phyloP scores from a whole-genome alignment of 2,329 filamentous ascomycete species.

The Monilinia vaccinii-corymbosi region DNA sequence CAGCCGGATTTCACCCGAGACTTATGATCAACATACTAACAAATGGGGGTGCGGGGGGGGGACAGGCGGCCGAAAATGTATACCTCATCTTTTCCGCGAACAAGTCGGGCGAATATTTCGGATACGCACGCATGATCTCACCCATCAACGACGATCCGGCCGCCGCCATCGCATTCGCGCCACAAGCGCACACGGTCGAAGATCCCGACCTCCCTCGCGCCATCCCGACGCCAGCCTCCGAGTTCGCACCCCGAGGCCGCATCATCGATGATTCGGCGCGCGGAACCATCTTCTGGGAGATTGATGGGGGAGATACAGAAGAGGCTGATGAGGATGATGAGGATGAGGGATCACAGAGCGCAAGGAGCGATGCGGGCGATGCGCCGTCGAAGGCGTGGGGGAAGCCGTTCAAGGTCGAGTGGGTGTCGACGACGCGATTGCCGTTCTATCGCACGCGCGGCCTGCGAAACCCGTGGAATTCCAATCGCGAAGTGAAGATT shows the following conservation, averaged over 20 bases:
- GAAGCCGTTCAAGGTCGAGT: constrained; percentile 84
- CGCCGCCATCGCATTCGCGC: constrained; percentile 60
- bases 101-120: constrained; percentile 95
- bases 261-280: constrained; percentile 89
- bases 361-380: constrained; percentile 33
- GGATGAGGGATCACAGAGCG: constrained; percentile 35
- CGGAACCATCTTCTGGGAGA: constrained; percentile 97
- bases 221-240: constrained; percentile 69
- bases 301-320: constrained; percentile 50
- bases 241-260: constrained; percentile 68
- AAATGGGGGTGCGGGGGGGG: constrained; percentile 38
- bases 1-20: constrained; percentile 4
- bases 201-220: constrained; percentile 65
- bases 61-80: constrained; percentile 68
- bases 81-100: constrained; percentile 94
- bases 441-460: constrained; percentile 86
- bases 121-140: constrained; percentile 85
- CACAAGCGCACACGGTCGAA: constrained; percentile 49
- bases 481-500: constrained; percentile 92
- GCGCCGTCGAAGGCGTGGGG: constrained; percentile 55
- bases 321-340: constrained; percentile 34
- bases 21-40: constrained; percentile 6
- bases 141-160: constrained; percentile 69
- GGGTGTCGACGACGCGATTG: constrained; percentile 73
- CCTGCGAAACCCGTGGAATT: constrained; percentile 87